Percentiles rank a stretch among this genome's conserved stretches.
Evolutionary conservation across 2,329 filamentous ascomycete species (phyloP).

Genomic region (Delphinella strobiligena): DNA sequence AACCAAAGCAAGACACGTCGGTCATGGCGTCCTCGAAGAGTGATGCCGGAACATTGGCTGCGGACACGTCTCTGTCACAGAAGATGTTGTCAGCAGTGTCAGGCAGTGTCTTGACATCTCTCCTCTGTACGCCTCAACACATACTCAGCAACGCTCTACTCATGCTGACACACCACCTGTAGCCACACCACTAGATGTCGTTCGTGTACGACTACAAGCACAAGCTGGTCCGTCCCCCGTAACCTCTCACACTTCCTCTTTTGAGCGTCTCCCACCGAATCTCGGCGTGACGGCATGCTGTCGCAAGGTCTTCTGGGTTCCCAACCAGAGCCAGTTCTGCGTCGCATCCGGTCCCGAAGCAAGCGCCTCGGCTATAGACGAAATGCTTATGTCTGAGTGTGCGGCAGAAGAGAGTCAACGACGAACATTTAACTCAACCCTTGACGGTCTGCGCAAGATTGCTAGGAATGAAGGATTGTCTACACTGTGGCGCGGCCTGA

Average conservation of each 20-base stretch:
- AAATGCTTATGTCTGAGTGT: conserved; percentile 49
- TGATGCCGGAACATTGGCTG: too few relatives aligned
- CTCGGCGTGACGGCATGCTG: conserved; percentile 91
- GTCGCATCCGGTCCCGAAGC: conserved; percentile 43
- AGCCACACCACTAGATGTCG: conserved; percentile 95
- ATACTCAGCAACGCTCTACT: too few relatives aligned
- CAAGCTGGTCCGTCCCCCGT: conserved; percentile 51
- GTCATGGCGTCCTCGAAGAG: background rate
- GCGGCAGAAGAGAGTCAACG: conserved; percentile 78
- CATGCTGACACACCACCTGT: conserved; percentile 9
- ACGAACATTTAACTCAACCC: conserved; percentile 75
- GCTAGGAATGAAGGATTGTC: conserved; percentile 79
- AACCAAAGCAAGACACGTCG: background rate
- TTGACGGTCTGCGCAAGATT: conserved; percentile 89
- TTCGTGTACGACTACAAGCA: conserved; percentile 86
- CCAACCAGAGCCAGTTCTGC: conserved; percentile 71
- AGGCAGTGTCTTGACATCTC: conserved; percentile 78
- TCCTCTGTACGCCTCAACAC: conserved; percentile 66
- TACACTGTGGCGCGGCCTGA: conserved; percentile 84
- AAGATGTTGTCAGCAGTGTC: conserved; percentile 92
- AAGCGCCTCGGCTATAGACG: conserved; percentile 27
- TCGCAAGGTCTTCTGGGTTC: conserved; percentile 92
- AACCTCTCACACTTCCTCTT: conserved; percentile 35
- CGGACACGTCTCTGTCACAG: conserved; percentile 67
- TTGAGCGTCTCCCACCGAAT: conserved; percentile 64